Conservation (phyloP, 768 basidiomycete genomes). For the Psilocybe sp. region DNA sequence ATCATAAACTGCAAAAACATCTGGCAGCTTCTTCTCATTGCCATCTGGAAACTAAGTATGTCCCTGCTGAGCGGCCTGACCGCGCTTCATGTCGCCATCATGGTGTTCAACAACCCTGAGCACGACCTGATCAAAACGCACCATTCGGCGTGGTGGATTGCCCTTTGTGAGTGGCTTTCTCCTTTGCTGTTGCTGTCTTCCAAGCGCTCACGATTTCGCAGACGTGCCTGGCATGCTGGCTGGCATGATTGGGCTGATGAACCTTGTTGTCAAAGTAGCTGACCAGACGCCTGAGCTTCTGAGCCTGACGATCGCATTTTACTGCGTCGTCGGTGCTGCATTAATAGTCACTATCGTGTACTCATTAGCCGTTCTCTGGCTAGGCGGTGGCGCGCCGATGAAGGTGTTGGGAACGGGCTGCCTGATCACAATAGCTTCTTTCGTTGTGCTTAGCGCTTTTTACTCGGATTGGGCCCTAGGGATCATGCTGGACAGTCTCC, state of each 20-base stretch:
- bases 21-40: conserved; percentile 24
- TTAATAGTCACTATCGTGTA: conserved; percentile 17
- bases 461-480: conserved; percentile 27
- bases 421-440: conserved; percentile 16
- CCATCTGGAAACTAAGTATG: conserved; percentile 26
- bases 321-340: conserved; percentile 20
- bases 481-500: conserved; percentile 25
- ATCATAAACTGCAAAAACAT: conserved; percentile 22
- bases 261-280: conserved; percentile 22
- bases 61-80: conserved; percentile 21
- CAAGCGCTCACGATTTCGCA: conserved; percentile 5
- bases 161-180: conserved; percentile 16
- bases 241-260: conserved; percentile 29
- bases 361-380: conserved; percentile 15
- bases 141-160: conserved; percentile 20
- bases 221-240: conserved; percentile 29
- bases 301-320: conserved; percentile 22
- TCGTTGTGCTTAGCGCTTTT: conserved; percentile 23
- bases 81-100: conserved; percentile 19
- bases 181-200: neutral
- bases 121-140: conserved; percentile 15
- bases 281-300: conserved; percentile 12
- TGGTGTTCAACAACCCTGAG: conserved; percentile 16
- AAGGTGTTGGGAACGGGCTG: conserved; percentile 21
- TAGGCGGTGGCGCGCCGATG: conserved; percentile 15